Evolutionary conservation across 129 eudicot genomes (phyloP).

Genomic region (Pseudognaphalium luteoalbum): DNA sequence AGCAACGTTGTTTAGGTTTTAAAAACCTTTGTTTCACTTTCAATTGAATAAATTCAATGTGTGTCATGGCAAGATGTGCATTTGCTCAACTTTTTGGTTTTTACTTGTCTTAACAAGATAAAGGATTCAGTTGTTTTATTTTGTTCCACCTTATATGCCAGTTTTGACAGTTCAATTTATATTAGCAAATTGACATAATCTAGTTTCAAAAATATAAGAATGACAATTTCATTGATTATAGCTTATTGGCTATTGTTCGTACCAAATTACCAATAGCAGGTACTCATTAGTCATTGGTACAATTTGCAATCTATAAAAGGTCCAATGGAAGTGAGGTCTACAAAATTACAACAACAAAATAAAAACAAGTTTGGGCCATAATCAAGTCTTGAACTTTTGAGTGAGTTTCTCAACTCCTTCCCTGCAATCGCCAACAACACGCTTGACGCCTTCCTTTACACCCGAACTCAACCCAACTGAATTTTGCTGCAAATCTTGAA

Average conservation of each 20-base stretch:
- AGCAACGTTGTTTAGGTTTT: not conserved
- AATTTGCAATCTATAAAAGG: conserved; percentile 23
- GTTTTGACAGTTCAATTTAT: no score
- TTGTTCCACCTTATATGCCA: no score
- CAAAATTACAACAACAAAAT: conserved; percentile 29
- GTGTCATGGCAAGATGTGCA: no score
- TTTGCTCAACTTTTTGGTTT: no score
- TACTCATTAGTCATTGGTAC: conserved; percentile 16
- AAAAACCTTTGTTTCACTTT: no score
- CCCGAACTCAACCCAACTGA: conserved; percentile 47
- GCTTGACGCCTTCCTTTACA: conserved; percentile 67
- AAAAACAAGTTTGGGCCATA: not conserved
- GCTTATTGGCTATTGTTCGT: conserved; percentile 7
- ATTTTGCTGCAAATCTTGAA: conserved; percentile 58
- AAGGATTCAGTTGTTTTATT: no score
- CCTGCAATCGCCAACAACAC: conserved; percentile 75
- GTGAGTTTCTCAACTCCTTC: conserved; percentile 78
- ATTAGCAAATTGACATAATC: not conserved
- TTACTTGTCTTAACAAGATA: no score
- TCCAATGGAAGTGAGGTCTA: conserved; percentile 4
- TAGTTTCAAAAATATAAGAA: not conserved
- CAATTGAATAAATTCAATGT: no score
- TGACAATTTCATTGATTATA: no score
- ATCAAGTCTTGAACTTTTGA: conserved; percentile 82
- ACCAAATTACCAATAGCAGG: conserved; percentile 26